Base-by-base conservation (phyloP, 768 basidiomycete species). In the Lyophyllum shimeji region DNA sequence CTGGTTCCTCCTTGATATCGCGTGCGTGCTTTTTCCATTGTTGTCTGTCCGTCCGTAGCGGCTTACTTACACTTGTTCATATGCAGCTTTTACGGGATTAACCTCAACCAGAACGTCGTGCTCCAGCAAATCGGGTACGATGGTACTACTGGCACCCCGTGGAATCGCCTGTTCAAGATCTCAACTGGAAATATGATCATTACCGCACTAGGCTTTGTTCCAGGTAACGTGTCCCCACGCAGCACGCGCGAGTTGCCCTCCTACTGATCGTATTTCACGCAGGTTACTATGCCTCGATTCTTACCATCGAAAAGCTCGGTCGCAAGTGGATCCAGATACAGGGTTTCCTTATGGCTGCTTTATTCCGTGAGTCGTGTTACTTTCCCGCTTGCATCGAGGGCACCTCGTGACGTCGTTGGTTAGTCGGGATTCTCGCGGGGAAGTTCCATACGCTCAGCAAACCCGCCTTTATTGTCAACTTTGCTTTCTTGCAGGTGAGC, bases 1-100 rank as follows among this genome's bases (percentile, higher is more conserved):
- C 59, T 92, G 90, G 90, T 90, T 92, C 74, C 65, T 91, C 21
- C 76, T 90, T 31, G 89, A 90, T 60, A 78, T 90, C 29, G 85
- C 88, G 81, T 86, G 62, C 20, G 15, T 51, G 9, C 31, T 20
- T 2, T n/a, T 18, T 17, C 57, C 25, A 27, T 13, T 8, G 45
- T 1, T 40, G 27, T 18, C n/a, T 18, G 1, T 6, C 13, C 23
- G 13, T 56, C 54, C 12, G 51, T 49, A 34, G 25, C 12, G 25
- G 44, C 13, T 54, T 33, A 27, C 25, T 43, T 21, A 29, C 34
- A 21, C 27, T 49, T 33, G 0, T 46, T 53, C 23, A 17, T 21
- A 11, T 24, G 11, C 50, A 86, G 85, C 0, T 89, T 89, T 69
- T 90, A 90, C 68, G 89, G 90, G 2, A 86, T 91, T 73, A 79